Base-by-base conservation (phyloP, 805 yeast species). In the Jamesozyma rosinii region DNA sequence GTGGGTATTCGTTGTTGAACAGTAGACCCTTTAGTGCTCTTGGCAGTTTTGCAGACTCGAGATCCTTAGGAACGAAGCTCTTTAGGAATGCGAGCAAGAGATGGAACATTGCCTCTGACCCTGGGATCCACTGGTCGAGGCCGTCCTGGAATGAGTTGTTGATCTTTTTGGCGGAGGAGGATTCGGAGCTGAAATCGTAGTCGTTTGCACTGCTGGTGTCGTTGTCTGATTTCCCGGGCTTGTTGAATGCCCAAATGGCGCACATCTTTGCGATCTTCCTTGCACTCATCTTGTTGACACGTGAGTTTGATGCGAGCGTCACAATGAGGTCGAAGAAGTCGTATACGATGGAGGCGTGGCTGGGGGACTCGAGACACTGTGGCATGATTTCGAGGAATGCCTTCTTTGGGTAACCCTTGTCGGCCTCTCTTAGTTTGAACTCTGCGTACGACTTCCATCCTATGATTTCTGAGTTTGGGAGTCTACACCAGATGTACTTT, bases 291-390 rank as follows among this genome's bases (percentile, higher is more conserved):
- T 82, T 78, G 55, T 87, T 86, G 35, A 78, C 76, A 52, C 79
- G 82, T 3, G 94, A 78, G 62, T 86, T 83, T 9, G 94, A 77
- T 0, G 94, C 79, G 35, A 88, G 64, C 10, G 87, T 73, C 10
- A 86, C 83, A 36, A 89, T 65, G 30, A 88, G 70, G 56, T 88
- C 95, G 53, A 87, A 74, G 54, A 87, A 89, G 58, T 85, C 95
- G 59, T 84, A 85, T 4, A 85, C 90, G 4, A 89, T 85, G 1
- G 92, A 81, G 0, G 95, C 95, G 64, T 87, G 95, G 4, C 90
- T 81, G 2, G 92, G 86, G 0, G 92, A 80, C 2, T 82, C 74
- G 19, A 86, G 68, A 61, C 95, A 83, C 48, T 78, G 79, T 1
- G 95, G 95, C 86, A 88, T 83, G 44, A 83, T 75, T 40, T 81